Conservation (phyloP, 768 basidiomycete genomes). For the Boletellus sp. region DNA sequence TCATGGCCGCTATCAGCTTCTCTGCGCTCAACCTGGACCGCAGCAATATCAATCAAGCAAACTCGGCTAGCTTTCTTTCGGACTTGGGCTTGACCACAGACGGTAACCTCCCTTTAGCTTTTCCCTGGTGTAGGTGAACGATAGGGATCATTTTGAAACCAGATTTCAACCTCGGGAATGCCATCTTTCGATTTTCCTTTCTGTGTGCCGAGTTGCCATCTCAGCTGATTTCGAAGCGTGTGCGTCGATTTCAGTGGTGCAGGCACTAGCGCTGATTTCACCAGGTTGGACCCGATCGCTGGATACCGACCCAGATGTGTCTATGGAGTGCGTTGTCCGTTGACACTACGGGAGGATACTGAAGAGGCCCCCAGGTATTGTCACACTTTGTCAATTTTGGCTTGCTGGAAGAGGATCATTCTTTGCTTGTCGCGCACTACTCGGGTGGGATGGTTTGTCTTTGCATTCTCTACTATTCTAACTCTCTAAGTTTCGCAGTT, state of each 20-base stretch:
- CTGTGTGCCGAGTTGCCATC: constrained; percentile 58
- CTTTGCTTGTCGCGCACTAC: constrained; percentile 44
- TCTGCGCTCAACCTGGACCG: constrained; percentile 55
- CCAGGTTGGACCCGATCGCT: constrained; percentile 58
- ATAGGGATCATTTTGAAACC: not conserved
- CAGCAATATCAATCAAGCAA: constrained; percentile 53
- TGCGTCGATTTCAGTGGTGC: constrained; percentile 21
- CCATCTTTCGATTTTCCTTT: constrained; percentile 49
- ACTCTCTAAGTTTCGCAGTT: constrained; percentile 16
- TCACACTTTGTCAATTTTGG: constrained; percentile 54
- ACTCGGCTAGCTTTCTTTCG: constrained; percentile 53
- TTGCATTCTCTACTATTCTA: not conserved
- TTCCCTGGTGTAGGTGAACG: not conserved
- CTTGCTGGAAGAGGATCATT: constrained; percentile 50
- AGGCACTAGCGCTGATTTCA: not conserved
- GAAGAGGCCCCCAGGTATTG: constrained; percentile 26
- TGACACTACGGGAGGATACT: not conserved
- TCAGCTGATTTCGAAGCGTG: constrained; percentile 57
- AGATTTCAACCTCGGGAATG: constrained; percentile 59
- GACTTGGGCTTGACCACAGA: constrained; percentile 53
- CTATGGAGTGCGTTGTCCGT: constrained; percentile 39
- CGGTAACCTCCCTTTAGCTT: constrained; percentile 18
- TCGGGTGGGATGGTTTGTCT: constrained; percentile 33
- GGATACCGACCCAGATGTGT: constrained; percentile 60
- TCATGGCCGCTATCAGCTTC: constrained; percentile 54